phyloP scores from a whole-genome alignment of 495 filamentous ascomycete species.

The Aspergillus asperescens region DNA sequence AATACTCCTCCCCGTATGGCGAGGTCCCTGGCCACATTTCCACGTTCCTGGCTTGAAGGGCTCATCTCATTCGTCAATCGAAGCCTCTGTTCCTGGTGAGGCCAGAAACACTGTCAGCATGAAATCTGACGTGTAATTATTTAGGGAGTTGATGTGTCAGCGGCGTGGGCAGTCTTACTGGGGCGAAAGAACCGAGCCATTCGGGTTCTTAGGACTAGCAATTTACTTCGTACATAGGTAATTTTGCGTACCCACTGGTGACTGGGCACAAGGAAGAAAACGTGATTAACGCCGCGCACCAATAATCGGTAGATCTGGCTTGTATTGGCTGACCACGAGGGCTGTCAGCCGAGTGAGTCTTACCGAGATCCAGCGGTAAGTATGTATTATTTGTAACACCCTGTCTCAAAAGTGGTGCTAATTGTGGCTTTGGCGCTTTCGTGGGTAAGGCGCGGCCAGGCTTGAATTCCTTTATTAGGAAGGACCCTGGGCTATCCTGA shows the following conservation, averaged over 20 bases:
- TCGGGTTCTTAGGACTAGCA: not conserved
- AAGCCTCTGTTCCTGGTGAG: not conserved
- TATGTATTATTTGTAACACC: constrained; percentile 13
- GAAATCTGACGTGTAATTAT: constrained; percentile 1
- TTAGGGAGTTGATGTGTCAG: not conserved
- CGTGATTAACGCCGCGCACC: constrained; percentile 16
- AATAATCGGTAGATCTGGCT: constrained; percentile 18
- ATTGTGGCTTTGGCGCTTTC: constrained; percentile 9
- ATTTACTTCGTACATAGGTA: not conserved
- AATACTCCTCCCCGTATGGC: too few relatives aligned
- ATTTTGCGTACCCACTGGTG: constrained; percentile 4
- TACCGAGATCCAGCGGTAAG: not conserved
- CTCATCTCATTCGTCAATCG: not conserved
- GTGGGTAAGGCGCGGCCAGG: constrained; percentile 6
- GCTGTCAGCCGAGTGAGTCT: constrained; percentile 9
- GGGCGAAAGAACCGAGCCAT: constrained; percentile 12
- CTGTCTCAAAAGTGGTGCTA: not conserved
- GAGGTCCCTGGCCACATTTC: not conserved
- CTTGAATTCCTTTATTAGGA: constrained; percentile 1
- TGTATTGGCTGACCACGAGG: constrained; percentile 21
- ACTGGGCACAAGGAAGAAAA: too few relatives aligned
- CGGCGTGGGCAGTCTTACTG: constrained; percentile 18
- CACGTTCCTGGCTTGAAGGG: not conserved
- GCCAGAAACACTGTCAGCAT: not conserved
- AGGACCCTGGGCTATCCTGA: constrained; percentile 8